Conservation (phyloP, 2,329 filamentous ascomycete species). For the Fusarium sulawesiense region DNA sequence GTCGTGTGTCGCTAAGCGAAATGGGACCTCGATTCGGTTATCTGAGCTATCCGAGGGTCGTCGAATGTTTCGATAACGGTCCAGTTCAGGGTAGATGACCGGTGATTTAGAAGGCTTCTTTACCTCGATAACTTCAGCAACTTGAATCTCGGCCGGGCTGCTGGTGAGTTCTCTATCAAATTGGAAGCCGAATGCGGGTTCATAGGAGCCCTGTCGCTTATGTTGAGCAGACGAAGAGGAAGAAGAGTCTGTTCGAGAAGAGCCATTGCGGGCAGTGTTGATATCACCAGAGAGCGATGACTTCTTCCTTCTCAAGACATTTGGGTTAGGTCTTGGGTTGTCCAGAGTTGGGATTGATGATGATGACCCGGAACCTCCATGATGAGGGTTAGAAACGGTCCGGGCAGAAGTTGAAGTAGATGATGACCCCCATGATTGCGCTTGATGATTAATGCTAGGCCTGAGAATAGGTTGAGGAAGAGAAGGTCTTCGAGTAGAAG, state of each 20-base stretch:
- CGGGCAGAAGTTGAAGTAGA: conserved; percentile 50
- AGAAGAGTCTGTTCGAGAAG: conserved; percentile 56
- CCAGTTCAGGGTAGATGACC: conserved; percentile 69
- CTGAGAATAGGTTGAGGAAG: conserved; percentile 41
- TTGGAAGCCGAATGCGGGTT: conserved; percentile 50
- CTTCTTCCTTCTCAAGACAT: conserved; percentile 62
- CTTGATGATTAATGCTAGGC: conserved; percentile 53
- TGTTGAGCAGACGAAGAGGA: conserved; percentile 60
- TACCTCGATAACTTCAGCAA: conserved; percentile 57
- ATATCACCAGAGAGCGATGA: conserved; percentile 58
- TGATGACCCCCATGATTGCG: conserved; percentile 56
- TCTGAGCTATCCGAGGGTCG: conserved; percentile 52
- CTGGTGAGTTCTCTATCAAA: conserved; percentile 57
- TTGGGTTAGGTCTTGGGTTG: conserved; percentile 52
- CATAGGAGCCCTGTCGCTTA: conserved; percentile 53
- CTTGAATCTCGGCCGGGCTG: conserved; percentile 58
- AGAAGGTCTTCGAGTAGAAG: conserved; percentile 40
- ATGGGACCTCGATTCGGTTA: conserved; percentile 60
- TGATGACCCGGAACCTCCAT: conserved; percentile 50
- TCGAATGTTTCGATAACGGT: conserved; percentile 66
- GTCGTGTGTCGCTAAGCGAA: conserved; percentile 71
- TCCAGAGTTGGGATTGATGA: conserved; percentile 52
- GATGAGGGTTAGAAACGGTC: conserved; percentile 46
- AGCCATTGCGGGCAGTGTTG: conserved; percentile 49
- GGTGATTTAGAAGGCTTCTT: conserved; percentile 56